A percentile compares a stretch with the other conserved stretches of the same genome.
These are phyloP conservation scores for Hypoxylon fragiforme DNA, from an alignment of 495 filamentous ascomycete genomes.

Conservation along the genomic window DNA sequence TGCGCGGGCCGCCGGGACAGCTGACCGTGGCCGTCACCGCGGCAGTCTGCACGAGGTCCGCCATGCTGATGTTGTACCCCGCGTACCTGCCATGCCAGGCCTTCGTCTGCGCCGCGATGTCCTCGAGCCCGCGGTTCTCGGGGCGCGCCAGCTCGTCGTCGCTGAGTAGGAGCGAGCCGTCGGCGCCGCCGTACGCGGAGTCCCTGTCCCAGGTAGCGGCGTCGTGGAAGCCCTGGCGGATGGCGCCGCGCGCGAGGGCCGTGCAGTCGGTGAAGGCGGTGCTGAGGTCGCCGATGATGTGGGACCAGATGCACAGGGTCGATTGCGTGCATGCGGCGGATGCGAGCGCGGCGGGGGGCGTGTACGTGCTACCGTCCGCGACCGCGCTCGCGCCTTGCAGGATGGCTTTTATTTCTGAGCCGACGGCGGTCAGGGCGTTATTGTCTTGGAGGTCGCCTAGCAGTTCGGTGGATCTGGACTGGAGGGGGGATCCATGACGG, in stretches of 20 bases:
- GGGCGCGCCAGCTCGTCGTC: conserved; percentile 33
- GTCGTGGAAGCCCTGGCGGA: conserved; percentile 49
- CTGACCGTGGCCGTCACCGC: conserved; percentile 42
- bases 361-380: conserved; percentile 26
- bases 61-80: conserved; percentile 41
- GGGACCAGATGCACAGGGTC: conserved; percentile 49
- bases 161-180: conserved; percentile 44
- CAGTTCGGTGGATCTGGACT: conserved; percentile 32
- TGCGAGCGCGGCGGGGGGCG: conserved; percentile 27
- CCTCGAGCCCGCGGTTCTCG: conserved; percentile 38
- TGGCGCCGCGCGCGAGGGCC: conserved; percentile 39
- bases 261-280: conserved; percentile 35
- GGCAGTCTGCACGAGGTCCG: conserved; percentile 47
- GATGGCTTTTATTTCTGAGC: conserved; percentile 33
- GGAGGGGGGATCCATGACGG: conserved; percentile 16
- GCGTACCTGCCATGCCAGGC: conserved; percentile 38
- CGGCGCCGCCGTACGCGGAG: conserved; percentile 41
- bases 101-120: conserved; percentile 38
- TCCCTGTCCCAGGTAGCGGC: conserved; percentile 42
- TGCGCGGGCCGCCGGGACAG: conserved; percentile 45
- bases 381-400: conserved; percentile 32
- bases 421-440: conserved; percentile 24
- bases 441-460: conserved; percentile 41
- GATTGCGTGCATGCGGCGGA: conserved; percentile 36
- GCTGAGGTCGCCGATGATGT: conserved; percentile 45